These are phyloP conservation scores for Sonneratia caseolaris DNA, from an alignment of 345 rosid genomes.

Conservation along the genomic window DNA sequence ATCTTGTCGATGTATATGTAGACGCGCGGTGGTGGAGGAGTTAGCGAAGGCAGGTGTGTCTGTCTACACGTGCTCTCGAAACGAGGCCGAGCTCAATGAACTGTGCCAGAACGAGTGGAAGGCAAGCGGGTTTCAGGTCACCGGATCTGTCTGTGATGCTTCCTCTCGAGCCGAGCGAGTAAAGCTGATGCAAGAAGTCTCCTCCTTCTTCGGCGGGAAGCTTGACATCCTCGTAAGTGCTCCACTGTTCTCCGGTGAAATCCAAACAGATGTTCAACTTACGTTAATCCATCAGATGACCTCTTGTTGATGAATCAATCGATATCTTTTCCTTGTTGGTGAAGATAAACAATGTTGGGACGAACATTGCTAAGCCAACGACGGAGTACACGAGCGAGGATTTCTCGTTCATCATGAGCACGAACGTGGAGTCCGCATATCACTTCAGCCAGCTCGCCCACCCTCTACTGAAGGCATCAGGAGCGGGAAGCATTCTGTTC, in stretches of 20 bases:
- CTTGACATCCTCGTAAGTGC: constrained; percentile 45
- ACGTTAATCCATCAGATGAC: constrained; percentile 18
- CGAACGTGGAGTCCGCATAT: constrained; percentile 1
- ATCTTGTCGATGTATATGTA: not conserved
- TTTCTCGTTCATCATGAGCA: not conserved
- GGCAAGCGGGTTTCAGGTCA: not conserved
- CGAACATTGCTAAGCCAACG: not conserved
- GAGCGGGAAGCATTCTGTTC: not conserved
- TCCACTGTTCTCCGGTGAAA: constrained; percentile 11
- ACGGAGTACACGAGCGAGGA: not conserved
- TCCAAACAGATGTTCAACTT: constrained; percentile 1
- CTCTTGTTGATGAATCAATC: constrained; percentile 15
- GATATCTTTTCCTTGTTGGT: constrained; percentile 26
- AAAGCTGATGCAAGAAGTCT: constrained; percentile 28
- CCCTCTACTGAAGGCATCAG: constrained; percentile 5
- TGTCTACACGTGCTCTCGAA: constrained; percentile 61
- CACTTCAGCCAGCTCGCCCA: not conserved
- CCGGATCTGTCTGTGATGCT: constrained; percentile 41
- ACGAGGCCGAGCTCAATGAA: constrained; percentile 32
- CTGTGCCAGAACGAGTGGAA: not conserved
- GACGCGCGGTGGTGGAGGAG: constrained; percentile 17
- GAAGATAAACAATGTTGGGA: constrained; percentile 1
- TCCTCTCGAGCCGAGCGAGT: constrained; percentile 29
- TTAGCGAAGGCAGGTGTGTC: constrained; percentile 28
- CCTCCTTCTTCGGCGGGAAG: constrained; percentile 26